These are phyloP conservation scores for Raffaelea albimanens DNA, from an alignment of 2,329 filamentous ascomycete species.

Conservation along the genomic window DNA sequence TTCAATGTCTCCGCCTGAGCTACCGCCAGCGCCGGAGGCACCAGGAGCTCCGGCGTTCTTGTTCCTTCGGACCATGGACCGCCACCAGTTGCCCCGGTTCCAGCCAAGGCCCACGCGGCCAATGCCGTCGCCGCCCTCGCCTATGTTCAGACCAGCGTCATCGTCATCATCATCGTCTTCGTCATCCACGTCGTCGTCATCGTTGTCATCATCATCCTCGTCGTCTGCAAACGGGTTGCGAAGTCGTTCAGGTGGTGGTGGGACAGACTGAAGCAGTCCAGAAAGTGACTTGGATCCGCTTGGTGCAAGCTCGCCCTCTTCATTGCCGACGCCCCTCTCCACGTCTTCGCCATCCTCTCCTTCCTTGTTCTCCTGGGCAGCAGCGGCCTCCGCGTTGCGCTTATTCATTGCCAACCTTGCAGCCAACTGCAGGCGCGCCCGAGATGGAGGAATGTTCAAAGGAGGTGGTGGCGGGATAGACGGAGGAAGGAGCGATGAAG, in stretches of 20 bases:
- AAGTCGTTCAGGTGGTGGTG: constrained; percentile 19
- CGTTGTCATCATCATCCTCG: constrained; percentile 37
- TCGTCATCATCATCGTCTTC: constrained; percentile 31
- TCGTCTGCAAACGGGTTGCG: constrained; percentile 49
- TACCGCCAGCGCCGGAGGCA: neutral
- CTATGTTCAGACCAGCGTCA: constrained; percentile 25
- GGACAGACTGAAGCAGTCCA: constrained; percentile 7
- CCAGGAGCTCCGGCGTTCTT: constrained; percentile 3
- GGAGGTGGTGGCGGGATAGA: constrained; percentile 55
- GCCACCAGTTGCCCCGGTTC: constrained; percentile 27
- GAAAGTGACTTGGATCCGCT: constrained; percentile 3
- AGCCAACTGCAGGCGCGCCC: constrained; percentile 84
- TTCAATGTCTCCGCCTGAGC: neutral
- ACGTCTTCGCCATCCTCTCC: constrained; percentile 11
- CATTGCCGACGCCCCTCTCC: neutral
- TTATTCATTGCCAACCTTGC: constrained; percentile 72
- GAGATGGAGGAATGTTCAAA: constrained; percentile 75
- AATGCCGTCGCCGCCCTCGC: constrained; percentile 23
- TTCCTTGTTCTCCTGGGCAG: constrained; percentile 32
- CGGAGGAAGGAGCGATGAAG: constrained; percentile 42
- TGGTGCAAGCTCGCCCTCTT: neutral
- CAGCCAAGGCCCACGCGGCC: constrained; percentile 16
- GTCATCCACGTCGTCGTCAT: constrained; percentile 41
- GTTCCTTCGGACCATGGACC: constrained; percentile 19
- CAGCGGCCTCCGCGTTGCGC: constrained; percentile 38